Base-by-base conservation (phyloP, 768 basidiomycete species). In the Hygrocybe punicea region DNA sequence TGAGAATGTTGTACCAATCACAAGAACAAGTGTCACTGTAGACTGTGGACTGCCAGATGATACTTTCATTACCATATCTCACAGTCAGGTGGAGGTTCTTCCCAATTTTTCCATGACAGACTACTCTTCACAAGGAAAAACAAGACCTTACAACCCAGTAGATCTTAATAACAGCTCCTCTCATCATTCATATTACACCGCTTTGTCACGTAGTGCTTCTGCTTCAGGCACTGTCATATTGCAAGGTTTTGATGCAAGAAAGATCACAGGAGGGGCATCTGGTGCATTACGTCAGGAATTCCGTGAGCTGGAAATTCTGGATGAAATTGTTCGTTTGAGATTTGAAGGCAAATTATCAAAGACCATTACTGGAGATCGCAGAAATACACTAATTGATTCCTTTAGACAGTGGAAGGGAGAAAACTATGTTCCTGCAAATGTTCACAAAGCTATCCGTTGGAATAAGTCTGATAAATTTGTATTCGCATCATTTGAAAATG, bases 61-160 rank as follows among this genome's bases (percentile, higher is more conserved):
- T 57, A 51, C 17, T 24, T 42, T 29, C 8, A 53, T 64, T 10
- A 54, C 7, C 16, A 49, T 71, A 16, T 24, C 19, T 6, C 21
- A 66, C 8, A 19, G 37, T n/a, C 71, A 72, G 57, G 67, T 71
- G 1, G 21, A 51, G 55, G 68, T 61, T 40, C 67, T 53, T 39
- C 37, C 29, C 29, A 29, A 69, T 51, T 71, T 72, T 65, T 63
- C 67, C 2, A 71, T 73, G 62, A 73, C 72, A 4, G 71, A 72
- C 55, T 65, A 60, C 50, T 39, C 57, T 4, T 60, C 58, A n/a
- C 63, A 65, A 56, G 64, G 64, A 17, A 61, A 57, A 51, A 69
- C 69, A 2, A 36, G 70, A 25, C 24, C 11, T 9, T 46, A 56
- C n/a, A 73, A 73, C 59, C 52, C 63, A 50, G 68, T 67, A 6